phyloP scores from a whole-genome alignment of 768 basidiomycete genomes.

The Naganishia vishniacii region DNA sequence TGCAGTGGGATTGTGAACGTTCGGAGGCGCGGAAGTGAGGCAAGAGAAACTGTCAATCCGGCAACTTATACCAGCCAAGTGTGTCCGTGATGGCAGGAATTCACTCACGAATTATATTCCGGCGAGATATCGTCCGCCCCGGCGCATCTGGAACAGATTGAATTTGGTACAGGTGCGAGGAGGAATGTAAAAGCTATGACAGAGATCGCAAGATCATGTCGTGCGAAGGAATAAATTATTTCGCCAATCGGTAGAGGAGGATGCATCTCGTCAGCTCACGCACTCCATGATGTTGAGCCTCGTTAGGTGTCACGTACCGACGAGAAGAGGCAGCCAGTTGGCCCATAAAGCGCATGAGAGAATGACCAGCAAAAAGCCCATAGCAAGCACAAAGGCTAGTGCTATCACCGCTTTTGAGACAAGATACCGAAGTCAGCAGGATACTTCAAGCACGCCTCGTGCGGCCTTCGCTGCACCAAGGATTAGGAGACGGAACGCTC shows the following conservation, averaged over 20 bases:
- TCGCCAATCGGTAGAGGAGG: too few species aligned
- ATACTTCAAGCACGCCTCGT: too few species aligned
- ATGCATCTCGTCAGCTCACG: constrained; percentile 8
- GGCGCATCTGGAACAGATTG: constrained; percentile 85
- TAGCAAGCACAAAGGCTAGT: constrained; percentile 91
- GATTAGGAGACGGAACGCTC: neutral
- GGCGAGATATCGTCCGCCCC: constrained; percentile 74
- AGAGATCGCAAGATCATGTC: neutral
- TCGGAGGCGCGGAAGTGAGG: neutral
- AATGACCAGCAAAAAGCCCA: constrained; percentile 97
- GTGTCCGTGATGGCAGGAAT: too few species aligned
- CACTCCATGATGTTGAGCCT: neutral
- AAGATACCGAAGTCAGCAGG: neutral
- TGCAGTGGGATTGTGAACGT: too few species aligned
- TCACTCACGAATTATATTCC: constrained; percentile 57
- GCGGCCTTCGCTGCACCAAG: neutral
- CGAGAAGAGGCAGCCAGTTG: constrained; percentile 94
- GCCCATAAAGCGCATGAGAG: constrained; percentile 91
- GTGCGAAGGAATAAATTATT: too few species aligned
- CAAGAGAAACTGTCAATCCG: too few species aligned
- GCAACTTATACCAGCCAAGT: too few species aligned
- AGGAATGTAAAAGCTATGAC: constrained; percentile 81
- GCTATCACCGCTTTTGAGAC: constrained; percentile 81
- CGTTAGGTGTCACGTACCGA: constrained; percentile 61
- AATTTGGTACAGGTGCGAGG: constrained; percentile 90